Base-by-base conservation (phyloP, 179 eudicot genomes). In the Nepenthes alata region DNA sequence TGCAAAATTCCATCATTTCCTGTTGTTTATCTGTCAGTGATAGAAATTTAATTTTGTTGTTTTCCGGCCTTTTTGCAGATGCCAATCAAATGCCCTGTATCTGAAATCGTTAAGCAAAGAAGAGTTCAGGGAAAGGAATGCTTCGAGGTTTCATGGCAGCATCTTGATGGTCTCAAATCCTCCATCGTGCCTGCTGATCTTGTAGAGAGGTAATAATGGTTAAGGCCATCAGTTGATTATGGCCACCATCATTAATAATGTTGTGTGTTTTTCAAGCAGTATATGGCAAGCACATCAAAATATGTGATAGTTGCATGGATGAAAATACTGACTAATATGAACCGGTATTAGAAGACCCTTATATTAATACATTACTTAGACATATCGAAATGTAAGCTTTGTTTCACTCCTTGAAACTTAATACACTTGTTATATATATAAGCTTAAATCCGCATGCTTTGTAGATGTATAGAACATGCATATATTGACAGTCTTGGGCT, bases 81-180 rank as follows among this genome's bases (percentile, higher is more conserved):
- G 88, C 91, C 87, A 14, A 71, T 83, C 15, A 86, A 75, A 62
- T 91, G 98, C 71, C 98, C 98, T 49, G 61, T 89, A 59, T 77
- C 86, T 62, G 78, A 78, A 64, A 77, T 91, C 53, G 45, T 89
- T 36, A 88, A 86, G 82, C 86, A 53, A 5, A 84, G 95, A 72
- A 84, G 67, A 77, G 63, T 70, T 57, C 81, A 77, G 57, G 91
- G 98, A 65, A 76, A 55, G 70, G 91, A 84, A 35, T 80, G 83
- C 74, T 84, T 83, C 61, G 95, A 89, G 80, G 96, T 91, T 72
- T 81, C 83, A 48, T 91, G 98, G 98, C 85, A 78, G 65, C 70
- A 76, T 6, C 69, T 84, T 45, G 84, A 85, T 72, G 91, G 86
- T 38, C 83, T 86, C 56, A 53, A 74, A 48, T 73, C 86, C 53